Evolutionary conservation across 2,329 filamentous ascomycete genomes (phyloP).

Genomic region (Epichloe bromicola): DNA sequence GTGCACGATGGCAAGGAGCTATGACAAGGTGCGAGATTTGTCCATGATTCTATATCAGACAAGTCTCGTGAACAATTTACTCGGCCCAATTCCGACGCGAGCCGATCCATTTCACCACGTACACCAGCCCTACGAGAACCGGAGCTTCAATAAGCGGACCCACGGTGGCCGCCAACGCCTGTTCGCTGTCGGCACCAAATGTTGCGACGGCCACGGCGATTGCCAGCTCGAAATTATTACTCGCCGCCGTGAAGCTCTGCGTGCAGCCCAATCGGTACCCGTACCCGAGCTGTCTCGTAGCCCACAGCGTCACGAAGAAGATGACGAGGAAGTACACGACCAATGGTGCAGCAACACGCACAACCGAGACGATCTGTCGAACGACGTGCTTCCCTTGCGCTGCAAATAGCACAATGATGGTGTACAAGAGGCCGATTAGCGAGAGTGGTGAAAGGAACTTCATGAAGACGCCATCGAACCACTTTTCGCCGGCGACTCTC

Average conservation of each 20-base stretch:
- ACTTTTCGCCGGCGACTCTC: slow-evolving; percentile 36
- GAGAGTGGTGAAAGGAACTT: slow-evolving; percentile 59
- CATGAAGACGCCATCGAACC: slow-evolving; percentile 61
- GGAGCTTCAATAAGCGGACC: slow-evolving; percentile 81
- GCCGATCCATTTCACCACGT: slow-evolving; percentile 30
- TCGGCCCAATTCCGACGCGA: slow-evolving; percentile 3
- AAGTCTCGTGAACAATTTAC: neutral
- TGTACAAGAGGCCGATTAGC: slow-evolving; percentile 73
- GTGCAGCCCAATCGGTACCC: slow-evolving; percentile 58
- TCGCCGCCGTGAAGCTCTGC: slow-evolving; percentile 79
- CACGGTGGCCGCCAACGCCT: slow-evolving; percentile 72
- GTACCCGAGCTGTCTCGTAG: slow-evolving; percentile 55
- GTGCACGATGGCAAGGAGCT: too few relatives aligned
- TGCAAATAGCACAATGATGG: slow-evolving; percentile 75
- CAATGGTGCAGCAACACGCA: slow-evolving; percentile 69
- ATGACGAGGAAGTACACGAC: slow-evolving; percentile 69
- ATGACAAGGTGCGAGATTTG: too few relatives aligned
- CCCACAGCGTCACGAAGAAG: slow-evolving; percentile 55
- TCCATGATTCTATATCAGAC: neutral
- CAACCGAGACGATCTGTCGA: slow-evolving; percentile 69
- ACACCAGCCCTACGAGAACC: slow-evolving; percentile 64
- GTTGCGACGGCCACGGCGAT: slow-evolving; percentile 79
- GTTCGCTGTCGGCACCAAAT: slow-evolving; percentile 63
- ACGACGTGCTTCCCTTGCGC: slow-evolving; percentile 67
- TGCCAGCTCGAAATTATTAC: slow-evolving; percentile 87